Base-by-base conservation (phyloP, 192 early-diverging fungal genomes). In the Lobulomyces angularis region DNA sequence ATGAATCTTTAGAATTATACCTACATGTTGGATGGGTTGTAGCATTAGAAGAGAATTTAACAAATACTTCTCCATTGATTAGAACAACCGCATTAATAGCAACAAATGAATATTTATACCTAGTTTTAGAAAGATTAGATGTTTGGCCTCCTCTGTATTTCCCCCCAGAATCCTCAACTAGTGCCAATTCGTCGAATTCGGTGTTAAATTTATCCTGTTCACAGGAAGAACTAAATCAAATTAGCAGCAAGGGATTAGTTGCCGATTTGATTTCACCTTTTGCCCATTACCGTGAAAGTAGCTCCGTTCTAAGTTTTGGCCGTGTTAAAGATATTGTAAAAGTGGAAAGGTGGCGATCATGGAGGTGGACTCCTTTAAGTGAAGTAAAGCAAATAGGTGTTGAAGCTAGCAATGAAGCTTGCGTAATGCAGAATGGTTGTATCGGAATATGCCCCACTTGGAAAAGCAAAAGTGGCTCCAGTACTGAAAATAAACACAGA, bases 71-170 rank as follows among this genome's bases (percentile, higher is more conserved):
- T 12, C 38, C 38, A 11, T 12, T 12, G 12, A 39, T 39, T 12
- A 39, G 16, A 30, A 12, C 38, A 39, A 24, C n/a, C 38, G 34
- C 60, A 8, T 37, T 71, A 16, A 25, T 56, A 5, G 64, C 58
- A 0, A 61, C 64, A n/a, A 28, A 21, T 11, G 51, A 61, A 2
- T 68, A 53, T 35, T 43, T 71, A 5, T 71, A 71, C 46, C 56
- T 71, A 5, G 41, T 61, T 22, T 18, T 31, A 9, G 69, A 71
- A 49, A 49, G 69, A 8, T 50, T 57, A 19, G 69, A 71, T 42
- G 57, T 57, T 2, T 71, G 69, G 69, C 69, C 69, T 1, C 69
- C 69, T 12, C 43, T 56, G 2, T 23, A 62, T n/a, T 65, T 68
- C 30, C 69, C 69, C 11, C 44, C 51, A 25, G 11, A 7, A 12